Percentiles rank a stretch among this genome's conserved stretches.
phyloP scores from a whole-genome alignment of 495 filamentous ascomycete genomes.

The Aspergillus olivimuriae region DNA sequence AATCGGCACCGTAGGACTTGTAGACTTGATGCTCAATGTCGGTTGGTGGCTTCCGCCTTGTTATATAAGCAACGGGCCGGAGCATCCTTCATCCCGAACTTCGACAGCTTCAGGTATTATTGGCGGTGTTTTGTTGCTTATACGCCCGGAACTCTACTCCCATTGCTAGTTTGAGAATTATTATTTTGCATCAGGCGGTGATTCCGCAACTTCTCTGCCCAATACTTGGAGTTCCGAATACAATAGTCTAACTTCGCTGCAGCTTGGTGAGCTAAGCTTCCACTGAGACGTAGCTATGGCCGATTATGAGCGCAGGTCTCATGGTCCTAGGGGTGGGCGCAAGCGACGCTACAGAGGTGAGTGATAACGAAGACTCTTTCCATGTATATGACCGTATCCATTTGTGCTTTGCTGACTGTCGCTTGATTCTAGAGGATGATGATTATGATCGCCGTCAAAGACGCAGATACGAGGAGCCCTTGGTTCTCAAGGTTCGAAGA shows the following conservation, averaged over 20 bases:
- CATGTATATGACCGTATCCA: neutral
- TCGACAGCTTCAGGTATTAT: constrained; percentile 2
- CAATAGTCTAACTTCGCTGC: no score
- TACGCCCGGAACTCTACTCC: neutral
- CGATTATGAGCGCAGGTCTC: constrained; percentile 62
- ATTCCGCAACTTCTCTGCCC: no score
- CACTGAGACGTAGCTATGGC: constrained; percentile 55
- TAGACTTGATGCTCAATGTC: neutral
- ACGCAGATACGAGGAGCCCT: constrained; percentile 73
- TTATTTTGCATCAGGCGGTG: no score
- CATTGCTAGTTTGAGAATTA: neutral
- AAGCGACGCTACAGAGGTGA: constrained; percentile 59
- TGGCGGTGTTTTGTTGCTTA: constrained; percentile 15
- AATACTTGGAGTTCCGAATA: no score
- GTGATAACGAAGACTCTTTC: constrained; percentile 7
- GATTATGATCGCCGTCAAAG: constrained; percentile 69
- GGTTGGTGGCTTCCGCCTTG: no score
- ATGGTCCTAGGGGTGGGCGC: constrained; percentile 54
- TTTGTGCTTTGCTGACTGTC: constrained; percentile 5
- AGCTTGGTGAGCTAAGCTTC: no score
- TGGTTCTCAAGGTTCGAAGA: constrained; percentile 67
- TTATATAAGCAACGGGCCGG: constrained; percentile 20
- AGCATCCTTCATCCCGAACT: constrained; percentile 10
- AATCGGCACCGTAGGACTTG: no score
- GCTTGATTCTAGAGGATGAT: constrained; percentile 57